Conservation (phyloP, 768 basidiomycete genomes). For the Gymnopilus junonius region DNA sequence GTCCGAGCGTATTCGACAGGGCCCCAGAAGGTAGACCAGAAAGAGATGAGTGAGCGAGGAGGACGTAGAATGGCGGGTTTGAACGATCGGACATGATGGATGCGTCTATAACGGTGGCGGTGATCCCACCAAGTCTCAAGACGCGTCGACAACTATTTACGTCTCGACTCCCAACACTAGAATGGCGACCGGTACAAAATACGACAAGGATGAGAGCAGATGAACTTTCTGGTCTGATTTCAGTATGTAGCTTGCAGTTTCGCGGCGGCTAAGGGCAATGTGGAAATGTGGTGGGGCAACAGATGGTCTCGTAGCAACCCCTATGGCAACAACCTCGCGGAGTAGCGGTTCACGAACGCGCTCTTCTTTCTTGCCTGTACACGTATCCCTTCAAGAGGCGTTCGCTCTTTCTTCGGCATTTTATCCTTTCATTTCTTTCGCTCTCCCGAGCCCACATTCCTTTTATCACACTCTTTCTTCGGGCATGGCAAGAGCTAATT, state of each 20-base stretch:
- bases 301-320: slow-evolving; percentile 30
- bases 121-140: not conserved
- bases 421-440: slow-evolving; percentile 17
- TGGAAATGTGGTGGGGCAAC: not conserved
- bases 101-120: not conserved
- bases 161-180: not conserved
- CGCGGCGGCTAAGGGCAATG: not conserved
- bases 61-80: slow-evolving; percentile 67
- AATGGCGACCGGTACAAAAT: not conserved
- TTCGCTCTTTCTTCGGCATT: slow-evolving; percentile 10
- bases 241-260: not conserved
- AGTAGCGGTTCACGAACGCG: not conserved
- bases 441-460: slow-evolving; percentile 25
- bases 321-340: not conserved
- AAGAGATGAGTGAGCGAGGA: slow-evolving; percentile 62
- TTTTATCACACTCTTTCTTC: slow-evolving; percentile 28
- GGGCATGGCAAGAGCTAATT: slow-evolving; percentile 42
- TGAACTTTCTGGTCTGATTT: not conserved
- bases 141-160: not conserved
- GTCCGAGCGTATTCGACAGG: slow-evolving; percentile 54
- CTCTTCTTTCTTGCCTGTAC: slow-evolving; percentile 6
- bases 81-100: slow-evolving; percentile 17
- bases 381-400: slow-evolving; percentile 9
- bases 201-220: not conserved
- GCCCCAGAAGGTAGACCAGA: slow-evolving; percentile 37